These are phyloP conservation scores for Aspergillus homomorphus DNA, from an alignment of 495 filamentous ascomycete species.

Conservation along the genomic window DNA sequence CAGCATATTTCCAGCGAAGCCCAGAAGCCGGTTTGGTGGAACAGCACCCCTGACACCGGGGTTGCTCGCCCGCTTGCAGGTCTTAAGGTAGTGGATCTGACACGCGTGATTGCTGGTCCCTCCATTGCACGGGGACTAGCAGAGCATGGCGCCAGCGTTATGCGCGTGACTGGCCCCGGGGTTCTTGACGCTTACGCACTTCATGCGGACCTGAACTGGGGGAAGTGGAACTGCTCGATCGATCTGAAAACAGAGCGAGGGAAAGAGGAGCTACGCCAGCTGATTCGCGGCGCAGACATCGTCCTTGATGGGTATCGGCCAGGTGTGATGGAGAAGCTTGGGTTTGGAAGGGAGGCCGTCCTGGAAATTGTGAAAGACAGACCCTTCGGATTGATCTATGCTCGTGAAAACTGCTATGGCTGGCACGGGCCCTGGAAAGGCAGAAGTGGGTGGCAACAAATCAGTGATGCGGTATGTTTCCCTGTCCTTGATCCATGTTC, in stretches of 20 bases:
- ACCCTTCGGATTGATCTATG: background rate
- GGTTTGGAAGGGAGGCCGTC: background rate
- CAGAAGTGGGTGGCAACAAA: no score
- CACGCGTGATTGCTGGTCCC: slow-evolving; percentile 58
- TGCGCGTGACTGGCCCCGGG: slow-evolving; percentile 51
- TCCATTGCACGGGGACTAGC: slow-evolving; percentile 50
- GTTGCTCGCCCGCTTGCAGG: slow-evolving; percentile 46
- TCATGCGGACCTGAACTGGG: slow-evolving; percentile 51
- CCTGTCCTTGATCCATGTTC: no score
- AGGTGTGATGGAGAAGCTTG: no score
- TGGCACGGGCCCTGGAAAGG: no score
- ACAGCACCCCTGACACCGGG: background rate
- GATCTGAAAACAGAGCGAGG: slow-evolving; percentile 47
- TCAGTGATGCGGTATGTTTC: background rate
- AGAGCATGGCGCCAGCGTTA: slow-evolving; percentile 57
- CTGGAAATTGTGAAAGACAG: background rate
- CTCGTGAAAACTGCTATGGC: no score
- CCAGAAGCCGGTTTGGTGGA: slow-evolving; percentile 44
- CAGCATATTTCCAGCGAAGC: slow-evolving; percentile 25
- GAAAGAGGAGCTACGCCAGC: slow-evolving; percentile 31
- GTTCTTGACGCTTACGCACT: slow-evolving; percentile 47
- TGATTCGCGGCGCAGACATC: slow-evolving; percentile 55
- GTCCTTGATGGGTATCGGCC: slow-evolving; percentile 50
- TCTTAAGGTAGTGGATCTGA: slow-evolving; percentile 57
- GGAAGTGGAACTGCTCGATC: slow-evolving; percentile 52